Evolutionary conservation across 169 alveolate genomes (phyloP).

Genomic region (Plasmodium falciparum): DNA sequence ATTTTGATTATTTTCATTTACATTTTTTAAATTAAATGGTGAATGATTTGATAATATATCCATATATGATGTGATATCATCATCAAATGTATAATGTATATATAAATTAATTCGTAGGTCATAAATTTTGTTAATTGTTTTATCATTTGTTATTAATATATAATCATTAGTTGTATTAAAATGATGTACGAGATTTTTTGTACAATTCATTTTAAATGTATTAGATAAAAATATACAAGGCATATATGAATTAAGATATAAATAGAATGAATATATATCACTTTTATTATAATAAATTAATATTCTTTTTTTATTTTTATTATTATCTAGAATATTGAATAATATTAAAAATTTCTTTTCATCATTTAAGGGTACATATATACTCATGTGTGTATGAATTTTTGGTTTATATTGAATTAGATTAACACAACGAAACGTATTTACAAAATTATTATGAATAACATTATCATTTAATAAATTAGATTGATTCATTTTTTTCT

Average conservation of each 20-base stretch:
- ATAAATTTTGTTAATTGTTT: constrained; percentile 15
- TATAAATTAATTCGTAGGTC: constrained; percentile 21
- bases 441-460: not conserved
- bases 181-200: constrained; percentile 18
- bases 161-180: constrained; percentile 47
- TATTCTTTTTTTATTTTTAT: constrained; percentile 33
- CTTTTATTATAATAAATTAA: constrained; percentile 57
- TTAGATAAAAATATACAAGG: constrained; percentile 53
- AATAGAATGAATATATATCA: constrained; percentile 58
- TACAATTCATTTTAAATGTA: constrained; percentile 13
- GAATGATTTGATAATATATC: constrained; percentile 13
- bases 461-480: not conserved
- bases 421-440: constrained; percentile 20
- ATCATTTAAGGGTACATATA: constrained; percentile 61
- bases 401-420: constrained; percentile 19
- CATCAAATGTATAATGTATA: constrained; percentile 50
- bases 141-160: constrained; percentile 63
- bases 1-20: too few species aligned
- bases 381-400: constrained; percentile 30
- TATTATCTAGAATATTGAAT: constrained; percentile 24
- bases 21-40: not conserved
- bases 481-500: not conserved
- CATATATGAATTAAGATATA: constrained; percentile 51
- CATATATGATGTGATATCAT: constrained; percentile 12
- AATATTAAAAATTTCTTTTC: constrained; percentile 64